Base-by-base conservation (phyloP, 2,329 filamentous ascomycete genomes). In the Cercospora beticola region DNA sequence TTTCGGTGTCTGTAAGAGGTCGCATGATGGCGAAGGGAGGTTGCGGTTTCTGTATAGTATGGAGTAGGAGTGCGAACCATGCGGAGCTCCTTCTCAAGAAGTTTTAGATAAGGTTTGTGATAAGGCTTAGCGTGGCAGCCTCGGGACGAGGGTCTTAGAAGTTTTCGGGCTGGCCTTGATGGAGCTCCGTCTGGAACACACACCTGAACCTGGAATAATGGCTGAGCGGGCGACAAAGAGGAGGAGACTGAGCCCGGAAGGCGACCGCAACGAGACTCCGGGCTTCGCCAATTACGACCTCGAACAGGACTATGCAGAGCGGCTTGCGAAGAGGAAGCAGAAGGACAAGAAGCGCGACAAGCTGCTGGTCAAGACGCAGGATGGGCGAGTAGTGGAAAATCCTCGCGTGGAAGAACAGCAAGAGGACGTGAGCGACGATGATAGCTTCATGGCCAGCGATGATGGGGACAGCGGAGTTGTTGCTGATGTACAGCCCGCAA, bases 241-340 rank as follows among this genome's bases (percentile, higher is more conserved):
- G 73, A 82, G 84, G 68, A 81, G 83, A 54, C 68, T 87, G 33
- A 86, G 82, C 66, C 84, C 85, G 54, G 79, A 83, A 4, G 78
- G 75, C 5, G 81, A 84, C 21, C 67, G 71, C 5, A 65, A 52
- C 21, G 56, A 61, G 12, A 64, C 74, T 8, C 72, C 75, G n/a
- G 77, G 76, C 43, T 78, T 78, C 60, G 75, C 92, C 68, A 90
- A 89, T 80, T 98, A 94, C 93, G 89, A 97, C 76, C 86, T 97
- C 60, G 95, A 97, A 82, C 91, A 97, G 78, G 90, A 92, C 79
- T 98, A 97, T 83, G 93, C 97, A 80, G 87, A 87, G 70, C 88
- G 89, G 73, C 89, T 91, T 58, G 87, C 92, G 74, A 95, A 95
- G 79, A 82, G 86, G 40, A 90, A 88, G 77, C 92, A 93, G 79